Evolutionary conservation across 2,329 filamentous ascomycete genomes (phyloP).

Genomic region (Cordyceps militaris): DNA sequence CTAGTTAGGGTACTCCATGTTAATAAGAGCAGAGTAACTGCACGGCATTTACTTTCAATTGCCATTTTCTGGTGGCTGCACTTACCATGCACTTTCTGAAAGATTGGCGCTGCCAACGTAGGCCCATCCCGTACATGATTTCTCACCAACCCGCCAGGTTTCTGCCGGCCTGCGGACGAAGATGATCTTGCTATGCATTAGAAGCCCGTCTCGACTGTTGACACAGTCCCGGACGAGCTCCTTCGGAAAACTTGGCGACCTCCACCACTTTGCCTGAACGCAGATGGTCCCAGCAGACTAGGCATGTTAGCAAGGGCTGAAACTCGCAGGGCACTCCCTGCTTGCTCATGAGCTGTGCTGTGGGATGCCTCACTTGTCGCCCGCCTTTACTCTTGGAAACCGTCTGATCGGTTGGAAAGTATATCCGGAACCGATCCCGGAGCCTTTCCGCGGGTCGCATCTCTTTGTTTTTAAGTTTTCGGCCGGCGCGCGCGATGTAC

Average conservation of each 20-base stretch:
- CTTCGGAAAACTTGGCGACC: constrained; percentile 61
- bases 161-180: constrained; percentile 33
- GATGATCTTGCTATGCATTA: constrained; percentile 84
- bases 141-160: neutral
- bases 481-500: constrained; percentile 32
- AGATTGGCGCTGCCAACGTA: constrained; percentile 90
- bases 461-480: constrained; percentile 20
- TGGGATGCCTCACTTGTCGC: constrained; percentile 37
- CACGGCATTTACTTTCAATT: constrained; percentile 10
- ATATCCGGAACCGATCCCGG: constrained; percentile 58
- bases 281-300: constrained; percentile 77
- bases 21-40: neutral
- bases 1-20: constrained; percentile 34
- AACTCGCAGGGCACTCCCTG: neutral
- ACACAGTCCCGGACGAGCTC: constrained; percentile 67
- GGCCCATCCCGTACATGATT: constrained; percentile 52
- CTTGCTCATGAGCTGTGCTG: neutral
- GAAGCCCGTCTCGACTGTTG: constrained; percentile 60
- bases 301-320: constrained; percentile 34
- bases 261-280: constrained; percentile 66
- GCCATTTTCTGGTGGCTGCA: constrained; percentile 17
- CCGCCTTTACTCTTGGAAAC: constrained; percentile 60
- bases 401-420: constrained; percentile 71
- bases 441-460: constrained; percentile 20
- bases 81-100: constrained; percentile 86